Evolutionary conservation across 805 yeast genomes (phyloP).

Genomic region (Pichia eremophila): DNA sequence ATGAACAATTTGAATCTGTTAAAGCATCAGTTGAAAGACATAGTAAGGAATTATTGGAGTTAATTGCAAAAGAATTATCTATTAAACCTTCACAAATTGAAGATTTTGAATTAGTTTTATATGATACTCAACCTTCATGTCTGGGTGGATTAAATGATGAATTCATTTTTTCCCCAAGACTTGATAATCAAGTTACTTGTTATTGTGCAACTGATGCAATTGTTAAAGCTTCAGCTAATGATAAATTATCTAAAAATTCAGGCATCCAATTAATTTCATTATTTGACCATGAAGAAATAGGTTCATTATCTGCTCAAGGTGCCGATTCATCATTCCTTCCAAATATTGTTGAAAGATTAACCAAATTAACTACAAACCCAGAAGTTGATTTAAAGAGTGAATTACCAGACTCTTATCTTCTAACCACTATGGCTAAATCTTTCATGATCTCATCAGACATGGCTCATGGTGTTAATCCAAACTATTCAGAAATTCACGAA

Average conservation of each 20-base stretch:
- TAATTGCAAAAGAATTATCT: constrained; percentile 57
- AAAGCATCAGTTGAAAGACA: constrained; percentile 66
- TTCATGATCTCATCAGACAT: constrained; percentile 89
- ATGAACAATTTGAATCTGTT: constrained; percentile 54
- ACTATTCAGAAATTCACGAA: constrained; percentile 72
- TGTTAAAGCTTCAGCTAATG: constrained; percentile 30
- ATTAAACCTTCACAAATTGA: constrained; percentile 53
- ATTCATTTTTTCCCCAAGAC: constrained; percentile 82
- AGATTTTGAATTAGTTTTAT: constrained; percentile 82
- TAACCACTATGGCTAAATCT: constrained; percentile 62
- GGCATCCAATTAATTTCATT: constrained; percentile 70
- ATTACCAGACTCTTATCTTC: constrained; percentile 30
- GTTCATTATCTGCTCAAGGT: constrained; percentile 91
- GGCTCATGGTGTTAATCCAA: constrained; percentile 97
- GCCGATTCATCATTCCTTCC: constrained; percentile 90
- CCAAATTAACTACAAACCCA: constrained; percentile 36
- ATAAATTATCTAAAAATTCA: constrained; percentile 31
- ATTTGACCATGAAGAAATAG: constrained; percentile 95
- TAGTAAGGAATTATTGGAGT: constrained; percentile 55
- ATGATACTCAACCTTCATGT: constrained; percentile 74
- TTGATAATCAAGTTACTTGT: constrained; percentile 86
- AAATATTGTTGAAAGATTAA: constrained; percentile 61
- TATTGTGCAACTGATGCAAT: constrained; percentile 70
- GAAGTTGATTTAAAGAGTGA: constrained; percentile 26
- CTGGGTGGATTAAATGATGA: constrained; percentile 88